Conservation (phyloP, 345 rosid genomes). For the Hevea brasiliensis region DNA sequence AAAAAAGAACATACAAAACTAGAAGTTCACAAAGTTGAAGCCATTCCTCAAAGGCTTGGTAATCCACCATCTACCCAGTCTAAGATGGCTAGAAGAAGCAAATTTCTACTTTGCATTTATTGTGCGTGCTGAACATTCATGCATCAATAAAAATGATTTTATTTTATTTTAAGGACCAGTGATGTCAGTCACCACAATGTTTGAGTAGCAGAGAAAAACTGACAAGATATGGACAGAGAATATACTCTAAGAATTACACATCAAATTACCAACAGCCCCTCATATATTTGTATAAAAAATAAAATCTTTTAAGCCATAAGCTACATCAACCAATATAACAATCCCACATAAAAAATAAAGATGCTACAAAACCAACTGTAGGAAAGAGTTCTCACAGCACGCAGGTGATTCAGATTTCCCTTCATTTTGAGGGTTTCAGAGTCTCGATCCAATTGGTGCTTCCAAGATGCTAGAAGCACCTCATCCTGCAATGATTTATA, state of each 20-base stretch:
- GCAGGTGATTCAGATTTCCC: slow-evolving; percentile 67
- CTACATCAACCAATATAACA: neutral
- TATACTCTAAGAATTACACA: neutral
- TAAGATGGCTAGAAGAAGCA: neutral
- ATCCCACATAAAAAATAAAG: neutral
- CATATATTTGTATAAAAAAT: neutral
- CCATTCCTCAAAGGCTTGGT: neutral
- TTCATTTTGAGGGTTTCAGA: slow-evolving; percentile 76
- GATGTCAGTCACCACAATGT: neutral
- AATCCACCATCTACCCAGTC: neutral
- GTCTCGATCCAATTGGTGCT: slow-evolving; percentile 77
- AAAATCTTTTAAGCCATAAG: neutral
- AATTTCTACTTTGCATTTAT: neutral
- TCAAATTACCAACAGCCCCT: neutral
- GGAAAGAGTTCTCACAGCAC: slow-evolving; percentile 50
- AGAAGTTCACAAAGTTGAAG: neutral
- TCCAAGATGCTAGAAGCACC: slow-evolving; percentile 68
- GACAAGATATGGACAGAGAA: neutral
- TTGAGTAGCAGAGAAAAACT: neutral
- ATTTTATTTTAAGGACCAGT: neutral
- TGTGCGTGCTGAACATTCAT: neutral
- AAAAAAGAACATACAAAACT: neutral
- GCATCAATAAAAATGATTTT: neutral
- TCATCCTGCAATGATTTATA: slow-evolving; percentile 61
- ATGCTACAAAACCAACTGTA: neutral